These are phyloP conservation scores for Adansonia madagascariensis DNA, from an alignment of 441 rosid genomes.

Conservation along the genomic window DNA sequence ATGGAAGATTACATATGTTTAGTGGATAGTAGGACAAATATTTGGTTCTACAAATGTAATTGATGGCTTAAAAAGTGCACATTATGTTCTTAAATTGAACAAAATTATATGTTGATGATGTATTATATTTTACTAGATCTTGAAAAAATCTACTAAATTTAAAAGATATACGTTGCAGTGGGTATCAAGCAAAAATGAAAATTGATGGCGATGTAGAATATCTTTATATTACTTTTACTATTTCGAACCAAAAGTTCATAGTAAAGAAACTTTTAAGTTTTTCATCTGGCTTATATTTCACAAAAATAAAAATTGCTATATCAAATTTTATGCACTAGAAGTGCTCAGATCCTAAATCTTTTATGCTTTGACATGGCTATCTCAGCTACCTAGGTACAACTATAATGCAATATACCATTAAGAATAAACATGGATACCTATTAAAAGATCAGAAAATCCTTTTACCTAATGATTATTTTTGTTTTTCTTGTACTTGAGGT, in stretches of 20 bases:
- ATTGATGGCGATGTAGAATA: background rate
- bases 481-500: background rate
- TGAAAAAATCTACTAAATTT: no score
- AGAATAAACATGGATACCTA: background rate
- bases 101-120: background rate
- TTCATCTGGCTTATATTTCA: no score
- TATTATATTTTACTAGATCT: no score
- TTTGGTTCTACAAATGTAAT: background rate
- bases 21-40: background rate
- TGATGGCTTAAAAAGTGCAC: no score
- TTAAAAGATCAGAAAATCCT: background rate
- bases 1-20: background rate
- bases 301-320: no score
- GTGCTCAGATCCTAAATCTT: background rate
- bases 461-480: no score
- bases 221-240: no score
- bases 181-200: background rate
- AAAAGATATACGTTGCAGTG: no score
- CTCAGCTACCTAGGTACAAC: no score
- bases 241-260: no score
- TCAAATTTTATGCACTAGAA: no score
- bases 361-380: background rate
- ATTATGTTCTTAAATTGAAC: background rate
- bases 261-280: background rate
- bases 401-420: no score